Percentiles rank a stretch among this genome's conserved stretches.
Evolutionary conservation across 495 filamentous ascomycete species (phyloP).

Genomic region (Sporormia fimetaria): DNA sequence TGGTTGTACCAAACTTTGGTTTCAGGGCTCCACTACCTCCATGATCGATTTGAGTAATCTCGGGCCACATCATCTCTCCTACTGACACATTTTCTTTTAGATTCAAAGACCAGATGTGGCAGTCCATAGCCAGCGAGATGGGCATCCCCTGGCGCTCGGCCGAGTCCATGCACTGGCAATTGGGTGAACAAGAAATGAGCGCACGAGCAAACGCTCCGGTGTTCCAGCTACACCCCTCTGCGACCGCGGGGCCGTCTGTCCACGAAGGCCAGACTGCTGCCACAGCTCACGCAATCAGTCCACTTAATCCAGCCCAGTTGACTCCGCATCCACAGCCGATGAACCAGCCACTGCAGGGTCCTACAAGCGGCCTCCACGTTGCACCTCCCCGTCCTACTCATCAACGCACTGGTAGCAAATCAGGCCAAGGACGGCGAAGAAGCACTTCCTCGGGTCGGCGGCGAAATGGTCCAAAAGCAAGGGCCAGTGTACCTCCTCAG

Average conservation of each 20-base stretch:
- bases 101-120: slow-evolving; percentile 97
- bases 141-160: slow-evolving; percentile 91
- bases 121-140: slow-evolving; percentile 85
- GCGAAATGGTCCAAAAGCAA: slow-evolving; percentile 11
- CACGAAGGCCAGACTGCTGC: background rate
- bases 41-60: too few relatives aligned
- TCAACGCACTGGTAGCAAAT: slow-evolving; percentile 17
- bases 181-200: slow-evolving; percentile 89
- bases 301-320: slow-evolving; percentile 14
- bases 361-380: slow-evolving; percentile 8
- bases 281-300: slow-evolving; percentile 14
- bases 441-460: slow-evolving; percentile 21
- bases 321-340: slow-evolving; percentile 10
- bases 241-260: too few relatives aligned
- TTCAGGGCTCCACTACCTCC: background rate
- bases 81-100: slow-evolving; percentile 37
- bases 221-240: slow-evolving; percentile 30
- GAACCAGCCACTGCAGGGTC: slow-evolving; percentile 4
- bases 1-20: slow-evolving; percentile 10
- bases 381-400: slow-evolving; percentile 9
- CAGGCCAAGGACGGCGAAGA: slow-evolving; percentile 15
- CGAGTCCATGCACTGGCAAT: slow-evolving; percentile 96
- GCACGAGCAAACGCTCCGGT: slow-evolving; percentile 33
- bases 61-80: too few relatives aligned
- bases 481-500: slow-evolving; percentile 23